These are phyloP conservation scores for Cladosporium sp. DNA, from an alignment of 2,329 filamentous ascomycete genomes.

Conservation along the genomic window DNA sequence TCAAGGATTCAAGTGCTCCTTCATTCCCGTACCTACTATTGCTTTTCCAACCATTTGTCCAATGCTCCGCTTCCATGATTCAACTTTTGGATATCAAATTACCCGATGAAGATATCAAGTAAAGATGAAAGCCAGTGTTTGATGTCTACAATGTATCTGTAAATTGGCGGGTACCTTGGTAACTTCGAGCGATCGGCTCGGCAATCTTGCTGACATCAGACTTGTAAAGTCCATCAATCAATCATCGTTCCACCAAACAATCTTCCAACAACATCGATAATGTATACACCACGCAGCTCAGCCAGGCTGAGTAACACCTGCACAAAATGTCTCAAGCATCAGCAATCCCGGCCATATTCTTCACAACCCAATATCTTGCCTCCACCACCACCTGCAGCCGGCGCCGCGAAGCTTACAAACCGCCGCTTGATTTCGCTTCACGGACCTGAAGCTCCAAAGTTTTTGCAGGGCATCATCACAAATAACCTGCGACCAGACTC, in stretches of 20 bases:
- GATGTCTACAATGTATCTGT: too few relatives aligned
- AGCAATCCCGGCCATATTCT: background rate
- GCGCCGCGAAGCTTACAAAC: slow-evolving; percentile 57
- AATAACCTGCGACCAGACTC: slow-evolving; percentile 57
- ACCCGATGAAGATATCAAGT: too few relatives aligned
- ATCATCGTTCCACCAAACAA: background rate
- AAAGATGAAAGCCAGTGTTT: too few relatives aligned
- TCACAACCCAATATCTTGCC: slow-evolving; percentile 22
- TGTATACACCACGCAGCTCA: background rate
- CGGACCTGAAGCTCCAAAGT: slow-evolving; percentile 75
- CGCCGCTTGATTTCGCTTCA: slow-evolving; percentile 75
- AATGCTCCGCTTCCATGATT: too few relatives aligned
- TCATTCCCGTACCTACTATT: too few relatives aligned
- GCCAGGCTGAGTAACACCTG: background rate
- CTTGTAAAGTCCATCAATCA: background rate
- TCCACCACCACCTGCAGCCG: slow-evolving; percentile 48
- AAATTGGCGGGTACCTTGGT: too few relatives aligned
- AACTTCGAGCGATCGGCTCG: too few relatives aligned
- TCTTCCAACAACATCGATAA: background rate
- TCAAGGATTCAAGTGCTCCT: too few relatives aligned
- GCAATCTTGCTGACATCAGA: slow-evolving; percentile 2
- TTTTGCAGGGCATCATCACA: slow-evolving; percentile 84
- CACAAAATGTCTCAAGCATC: background rate
- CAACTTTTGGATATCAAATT: too few relatives aligned
- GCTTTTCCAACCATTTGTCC: too few relatives aligned